Conservation (phyloP, 2,329 filamentous ascomycete genomes). For the Claviceps sp. region DNA sequence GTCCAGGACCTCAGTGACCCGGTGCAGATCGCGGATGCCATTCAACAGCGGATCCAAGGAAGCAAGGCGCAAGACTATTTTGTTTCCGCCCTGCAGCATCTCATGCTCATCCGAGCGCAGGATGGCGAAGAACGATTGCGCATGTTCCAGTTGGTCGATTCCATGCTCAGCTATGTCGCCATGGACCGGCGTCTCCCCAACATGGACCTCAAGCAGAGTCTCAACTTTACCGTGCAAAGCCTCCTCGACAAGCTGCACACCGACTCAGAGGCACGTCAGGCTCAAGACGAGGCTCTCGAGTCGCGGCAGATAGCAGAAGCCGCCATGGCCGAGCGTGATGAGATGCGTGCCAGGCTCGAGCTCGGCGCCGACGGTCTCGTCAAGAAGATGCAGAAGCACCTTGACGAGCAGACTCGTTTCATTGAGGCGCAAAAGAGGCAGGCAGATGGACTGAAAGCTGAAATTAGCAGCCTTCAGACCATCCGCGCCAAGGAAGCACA, state of each 20-base stretch:
- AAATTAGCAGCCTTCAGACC: conserved; percentile 75
- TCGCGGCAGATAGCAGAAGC: conserved; percentile 87
- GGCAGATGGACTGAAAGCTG: conserved; percentile 75
- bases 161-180: conserved; percentile 97
- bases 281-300: conserved; percentile 81
- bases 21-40: conserved; percentile 84
- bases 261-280: conserved; percentile 85
- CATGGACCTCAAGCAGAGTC: conserved; percentile 93
- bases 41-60: conserved; percentile 70
- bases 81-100: conserved; percentile 84
- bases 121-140: conserved; percentile 82
- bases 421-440: conserved; percentile 83
- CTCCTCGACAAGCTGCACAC: conserved; percentile 92
- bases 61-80: conserved; percentile 91
- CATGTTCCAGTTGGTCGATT: conserved; percentile 95
- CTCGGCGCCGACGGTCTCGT: conserved; percentile 88
- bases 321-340: conserved; percentile 90
- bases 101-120: conserved; percentile 82
- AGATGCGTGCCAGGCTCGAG: conserved; percentile 79
- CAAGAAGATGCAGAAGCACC: conserved; percentile 78
- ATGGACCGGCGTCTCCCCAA: conserved; percentile 94
- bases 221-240: conserved; percentile 95
- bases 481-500: conserved; percentile 83
- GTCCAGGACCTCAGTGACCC: conserved; percentile 89
- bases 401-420: conserved; percentile 84